Evolutionary conservation across 192 early-diverging fungal species (phyloP), one percentile per base, ranked within the genome.

Genomic region (Backusella australiensis): DNA sequence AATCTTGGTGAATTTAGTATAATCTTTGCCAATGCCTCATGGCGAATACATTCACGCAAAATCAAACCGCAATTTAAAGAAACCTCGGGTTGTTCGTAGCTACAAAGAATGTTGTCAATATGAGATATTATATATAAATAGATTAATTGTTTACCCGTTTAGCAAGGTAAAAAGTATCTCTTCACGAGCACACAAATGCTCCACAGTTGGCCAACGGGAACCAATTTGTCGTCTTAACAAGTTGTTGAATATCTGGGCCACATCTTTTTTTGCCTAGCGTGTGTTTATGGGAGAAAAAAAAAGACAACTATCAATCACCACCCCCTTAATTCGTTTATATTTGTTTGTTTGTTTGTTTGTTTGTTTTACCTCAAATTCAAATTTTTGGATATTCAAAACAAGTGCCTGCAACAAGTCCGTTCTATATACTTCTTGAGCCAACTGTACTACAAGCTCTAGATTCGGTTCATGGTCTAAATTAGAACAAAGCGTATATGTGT

Each of bases 61-160:
- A 99, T 98, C 89, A 98, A 94, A 71, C 98, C 98, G 76, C 98
- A 99, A 79, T 97, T 97, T 29, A 99, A 84, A 32, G 98, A 96
- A 73, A 97, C 95, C 59, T 99, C 96, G 49, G 94, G 97, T 75
- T 94, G 97, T 78, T 96, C 93, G 85, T 99, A 99, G 26, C 94
- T 93, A 68, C 34, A 32, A 34, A 59, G 23, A 59, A 59, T 63
- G 56, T 63, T 63, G 56, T 63, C 56, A 34, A 17, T 41, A 29
- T 75, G 34, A 41, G n/a, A 52, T 34, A 11, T 39, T 36, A 12
- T 65, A 21, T 53, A 41, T 65, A 36, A 41, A 19, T 71, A 36
- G 21, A 41, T 65, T 77, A 2, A 6, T n/a, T 52, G 6, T 78
- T 35, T 87, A 94, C 89, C 96, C 96, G 68, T 89, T 86, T 32